Conservation (phyloP, 257 asterid genomes). For the Datura wrightii region DNA sequence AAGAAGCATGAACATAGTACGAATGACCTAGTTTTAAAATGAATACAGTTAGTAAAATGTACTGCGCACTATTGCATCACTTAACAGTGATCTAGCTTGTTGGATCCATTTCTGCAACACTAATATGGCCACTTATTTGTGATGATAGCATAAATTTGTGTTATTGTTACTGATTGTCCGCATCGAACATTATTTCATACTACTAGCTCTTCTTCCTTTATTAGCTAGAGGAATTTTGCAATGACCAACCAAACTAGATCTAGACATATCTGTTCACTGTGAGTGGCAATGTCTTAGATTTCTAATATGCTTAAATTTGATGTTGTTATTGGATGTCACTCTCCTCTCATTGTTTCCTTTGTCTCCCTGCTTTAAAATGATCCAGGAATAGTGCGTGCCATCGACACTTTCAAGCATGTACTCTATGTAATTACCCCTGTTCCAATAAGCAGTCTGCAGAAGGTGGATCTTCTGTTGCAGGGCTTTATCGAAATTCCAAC, state of each 20-base stretch:
- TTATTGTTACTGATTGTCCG: not conserved
- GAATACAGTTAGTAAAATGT: conserved; percentile 1
- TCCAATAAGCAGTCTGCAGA: conserved; percentile 67
- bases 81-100: conserved; percentile 19
- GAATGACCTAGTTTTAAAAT: conserved; percentile 12
- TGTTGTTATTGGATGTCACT: conserved; percentile 13
- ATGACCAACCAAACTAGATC: not conserved
- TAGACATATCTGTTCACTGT: not conserved
- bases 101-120: conserved; percentile 4
- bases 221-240: conserved; percentile 14
- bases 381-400: conserved; percentile 86
- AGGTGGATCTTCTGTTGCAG: conserved; percentile 83
- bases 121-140: not conserved
- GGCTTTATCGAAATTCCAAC: conserved; percentile 82
- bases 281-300: not conserved
- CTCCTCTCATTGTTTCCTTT: conserved; percentile 20
- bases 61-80: conserved; percentile 10
- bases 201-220: not conserved
- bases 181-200: not conserved
- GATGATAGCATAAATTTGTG: conserved; percentile 12
- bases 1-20: not conserved
- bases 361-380: conserved; percentile 30
- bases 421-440: conserved; percentile 82
- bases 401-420: conserved; percentile 65
- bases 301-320: not conserved